phyloP scores from a whole-genome alignment of 805 yeast species.

The Ogataea ganodermae region DNA sequence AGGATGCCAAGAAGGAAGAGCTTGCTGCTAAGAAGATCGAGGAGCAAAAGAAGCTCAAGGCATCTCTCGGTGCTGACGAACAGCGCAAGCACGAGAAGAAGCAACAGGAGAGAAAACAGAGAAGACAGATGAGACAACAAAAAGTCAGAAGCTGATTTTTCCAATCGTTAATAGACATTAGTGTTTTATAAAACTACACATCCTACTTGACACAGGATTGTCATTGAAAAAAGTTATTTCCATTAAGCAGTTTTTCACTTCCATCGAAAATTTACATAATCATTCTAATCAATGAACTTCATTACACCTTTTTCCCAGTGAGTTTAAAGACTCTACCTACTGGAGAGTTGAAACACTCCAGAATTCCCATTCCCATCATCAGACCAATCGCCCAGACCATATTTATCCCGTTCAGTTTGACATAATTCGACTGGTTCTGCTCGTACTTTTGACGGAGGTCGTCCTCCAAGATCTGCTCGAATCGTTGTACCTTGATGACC shows the following conservation, averaged over 20 bases:
- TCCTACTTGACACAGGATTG: constrained; percentile 6
- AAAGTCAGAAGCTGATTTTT: constrained; percentile 38
- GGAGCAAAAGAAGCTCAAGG: constrained; percentile 64
- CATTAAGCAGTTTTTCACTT: neutral
- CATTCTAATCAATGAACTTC: neutral
- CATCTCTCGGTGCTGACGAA: constrained; percentile 70
- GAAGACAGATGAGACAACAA: constrained; percentile 69
- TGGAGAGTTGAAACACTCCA: constrained; percentile 55
- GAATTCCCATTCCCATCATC: constrained; percentile 51
- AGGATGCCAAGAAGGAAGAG: constrained; percentile 65
- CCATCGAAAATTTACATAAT: neutral
- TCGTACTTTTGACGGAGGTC: constrained; percentile 48
- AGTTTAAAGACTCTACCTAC: constrained; percentile 55
- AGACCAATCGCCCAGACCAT: constrained; percentile 52
- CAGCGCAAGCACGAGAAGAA: constrained; percentile 78
- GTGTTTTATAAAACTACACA: neutral
- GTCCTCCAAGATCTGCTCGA: constrained; percentile 46
- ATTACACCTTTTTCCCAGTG: constrained; percentile 39
- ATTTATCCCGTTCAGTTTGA: constrained; percentile 53
- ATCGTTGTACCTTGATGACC: constrained; percentile 38
- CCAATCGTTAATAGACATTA: neutral
- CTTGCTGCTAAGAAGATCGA: constrained; percentile 71
- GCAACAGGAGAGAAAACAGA: constrained; percentile 78
- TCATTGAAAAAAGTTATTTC: neutral
- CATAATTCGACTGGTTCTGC: constrained; percentile 43